A percentile compares a stretch with the other conserved stretches of the same genome.
Evolutionary conservation across 345 rosid species (phyloP).

Genomic region (Rhodomyrtus tomentosa): DNA sequence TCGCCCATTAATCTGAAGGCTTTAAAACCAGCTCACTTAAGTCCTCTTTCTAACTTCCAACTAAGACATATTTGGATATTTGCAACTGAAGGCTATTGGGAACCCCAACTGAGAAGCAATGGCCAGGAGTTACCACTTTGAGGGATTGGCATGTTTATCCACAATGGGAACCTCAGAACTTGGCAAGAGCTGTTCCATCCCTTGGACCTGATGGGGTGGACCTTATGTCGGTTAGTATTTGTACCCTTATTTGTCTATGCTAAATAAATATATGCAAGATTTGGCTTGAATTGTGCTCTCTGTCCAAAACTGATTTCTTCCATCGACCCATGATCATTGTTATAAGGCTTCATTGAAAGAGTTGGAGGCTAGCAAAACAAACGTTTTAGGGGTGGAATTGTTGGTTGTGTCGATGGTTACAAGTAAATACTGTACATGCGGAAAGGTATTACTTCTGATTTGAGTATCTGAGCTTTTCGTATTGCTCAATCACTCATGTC

Average conservation of each 20-base stretch:
- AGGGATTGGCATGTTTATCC: constrained; percentile 96
- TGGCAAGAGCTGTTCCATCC: constrained; percentile 60
- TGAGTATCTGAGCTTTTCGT: background rate
- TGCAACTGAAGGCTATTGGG: constrained; percentile 52
- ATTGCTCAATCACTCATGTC: background rate
- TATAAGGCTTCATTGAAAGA: background rate
- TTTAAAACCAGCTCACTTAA: background rate
- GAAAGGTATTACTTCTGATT: background rate
- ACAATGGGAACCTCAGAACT: constrained; percentile 66
- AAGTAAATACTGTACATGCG: background rate
- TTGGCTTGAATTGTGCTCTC: background rate
- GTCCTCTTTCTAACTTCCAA: background rate
- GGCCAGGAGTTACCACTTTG: constrained; percentile 79
- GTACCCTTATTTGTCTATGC: background rate
- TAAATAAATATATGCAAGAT: background rate
- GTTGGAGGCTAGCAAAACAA: background rate
- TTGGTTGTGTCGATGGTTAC: background rate
- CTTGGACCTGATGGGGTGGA: constrained; percentile 78
- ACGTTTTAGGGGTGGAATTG: background rate
- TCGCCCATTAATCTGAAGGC: background rate
- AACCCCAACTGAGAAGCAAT: constrained; percentile 72
- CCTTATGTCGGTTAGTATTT: constrained; percentile 54
- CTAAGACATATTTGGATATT: background rate
- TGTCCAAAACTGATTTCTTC: background rate
- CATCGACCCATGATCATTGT: background rate